Conservation (phyloP, 2,329 filamentous ascomycete genomes). For the Epichloe amarillans region DNA sequence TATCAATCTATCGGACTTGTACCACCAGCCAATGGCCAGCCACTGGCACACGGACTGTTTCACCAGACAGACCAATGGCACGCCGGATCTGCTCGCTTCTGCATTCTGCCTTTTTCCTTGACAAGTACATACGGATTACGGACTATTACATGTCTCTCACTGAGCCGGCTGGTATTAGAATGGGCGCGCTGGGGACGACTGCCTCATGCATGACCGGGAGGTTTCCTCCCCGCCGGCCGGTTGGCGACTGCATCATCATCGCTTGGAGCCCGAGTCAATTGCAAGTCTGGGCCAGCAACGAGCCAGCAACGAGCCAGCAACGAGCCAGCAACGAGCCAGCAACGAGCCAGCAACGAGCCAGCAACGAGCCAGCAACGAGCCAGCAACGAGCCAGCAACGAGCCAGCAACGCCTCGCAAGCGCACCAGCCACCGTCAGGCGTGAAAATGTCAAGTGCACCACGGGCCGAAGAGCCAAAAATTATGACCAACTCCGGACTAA, state of each 20-base stretch:
- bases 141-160: too few species aligned
- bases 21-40: not conserved
- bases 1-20: not conserved
- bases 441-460: not conserved
- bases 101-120: not conserved
- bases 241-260: not conserved
- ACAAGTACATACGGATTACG: not conserved
- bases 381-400: not conserved
- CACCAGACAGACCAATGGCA: conserved; percentile 3
- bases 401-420: not conserved
- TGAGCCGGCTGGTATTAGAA: too few species aligned
- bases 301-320: too few species aligned
- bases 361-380: too few species aligned
- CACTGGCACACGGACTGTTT: not conserved
- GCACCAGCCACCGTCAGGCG: not conserved
- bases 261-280: not conserved
- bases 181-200: too few species aligned
- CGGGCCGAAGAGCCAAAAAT: not conserved
- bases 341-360: too few species aligned
- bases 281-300: not conserved
- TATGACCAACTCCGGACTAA: not conserved
- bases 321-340: too few species aligned
- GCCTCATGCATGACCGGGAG: not conserved
- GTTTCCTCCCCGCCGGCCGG: not conserved
- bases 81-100: not conserved